A percentile compares a stretch with the other conserved stretches of the same genome.
Conservation (phyloP, 1,284 basidiomycete genomes). For the Chondrostereum purpureum region DNA sequence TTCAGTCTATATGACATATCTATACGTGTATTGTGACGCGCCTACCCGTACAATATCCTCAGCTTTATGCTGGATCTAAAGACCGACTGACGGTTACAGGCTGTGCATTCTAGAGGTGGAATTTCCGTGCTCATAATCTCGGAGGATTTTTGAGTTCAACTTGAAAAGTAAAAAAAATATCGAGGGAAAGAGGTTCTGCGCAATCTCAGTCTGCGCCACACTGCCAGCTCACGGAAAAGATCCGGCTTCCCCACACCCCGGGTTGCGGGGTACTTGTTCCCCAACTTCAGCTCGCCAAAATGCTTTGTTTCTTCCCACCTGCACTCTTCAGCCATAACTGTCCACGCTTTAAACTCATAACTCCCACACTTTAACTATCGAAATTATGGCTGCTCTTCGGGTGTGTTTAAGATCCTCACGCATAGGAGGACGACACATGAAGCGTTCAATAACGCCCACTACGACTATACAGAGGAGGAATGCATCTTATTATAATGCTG, state of each 20-base stretch:
- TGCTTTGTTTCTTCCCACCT: no score
- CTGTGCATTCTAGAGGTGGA: neutral
- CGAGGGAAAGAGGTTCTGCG: no score
- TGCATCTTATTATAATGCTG: conserved; percentile 65
- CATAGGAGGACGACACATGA: no score
- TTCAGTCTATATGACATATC: neutral
- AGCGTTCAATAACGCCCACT: no score
- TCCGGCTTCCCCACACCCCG: neutral
- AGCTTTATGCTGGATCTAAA: neutral
- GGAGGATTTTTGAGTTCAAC: neutral
- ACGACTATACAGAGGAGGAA: conserved; percentile 23
- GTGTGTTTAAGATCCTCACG: no score
- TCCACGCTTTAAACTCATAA: no score
- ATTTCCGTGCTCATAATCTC: no score
- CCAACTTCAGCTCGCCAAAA: no score
- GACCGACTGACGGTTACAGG: neutral
- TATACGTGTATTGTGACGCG: neutral
- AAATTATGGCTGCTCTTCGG: neutral
- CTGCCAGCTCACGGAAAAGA: neutral
- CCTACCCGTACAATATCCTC: no score
- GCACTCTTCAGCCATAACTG: no score
- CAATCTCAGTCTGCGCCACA: neutral
- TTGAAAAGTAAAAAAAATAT: no score
- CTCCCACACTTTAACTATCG: neutral
- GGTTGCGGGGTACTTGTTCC: neutral